Evolutionary conservation across 352 stramenopile species (phyloP), one percentile per base, ranked within the genome.

Genomic region (Plasmopara muralis): DNA sequence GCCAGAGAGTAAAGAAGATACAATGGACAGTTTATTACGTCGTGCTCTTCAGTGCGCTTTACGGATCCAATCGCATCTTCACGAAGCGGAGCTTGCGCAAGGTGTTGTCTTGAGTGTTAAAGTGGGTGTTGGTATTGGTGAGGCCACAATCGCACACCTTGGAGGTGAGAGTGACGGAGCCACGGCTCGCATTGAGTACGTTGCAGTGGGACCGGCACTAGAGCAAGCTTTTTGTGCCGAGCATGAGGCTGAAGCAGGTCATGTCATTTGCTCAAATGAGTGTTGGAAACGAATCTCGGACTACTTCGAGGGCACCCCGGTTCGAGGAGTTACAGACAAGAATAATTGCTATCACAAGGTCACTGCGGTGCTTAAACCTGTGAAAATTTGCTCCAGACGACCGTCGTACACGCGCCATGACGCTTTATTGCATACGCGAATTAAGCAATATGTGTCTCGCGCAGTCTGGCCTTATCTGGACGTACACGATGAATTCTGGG

Each of bases 31-130:
- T 9, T 68, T 94, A 25, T 52, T 96, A 29, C 72, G 85, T 2
- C 74, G 89, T 10, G 85, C 79, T 14, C 57, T 95, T 10, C 91
- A 97, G 63, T 97, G 88, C 53, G 91, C 91, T 4, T 56, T 96
- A 45, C 64, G 74, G 2, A 96, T 98, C 47, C 92, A 98, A 64
- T 70, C 83, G n/a, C 67, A 94, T 45, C 58, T 97, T 35, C 76
- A 97, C 64, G 57, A 90, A 43, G 85, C 82, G 3, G 78, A 95
- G 56, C 70, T 96, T 10, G 87, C 80, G 4, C 74, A 69, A 9
- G 81, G 80, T 18, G 89, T 97, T 4, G 79, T 90, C 30, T 62
- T 98, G n/a, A 95, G 83, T 60, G 89, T 97, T n/a, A 98, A 98
- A 63, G 95, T 97, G 50, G 91, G 91, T 10, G 87, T 98, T 39